Evolutionary conservation across 495 filamentous ascomycete genomes (phyloP), one percentile per base, ranked within the genome.

Genomic region (Jackrogersella minutella): DNA sequence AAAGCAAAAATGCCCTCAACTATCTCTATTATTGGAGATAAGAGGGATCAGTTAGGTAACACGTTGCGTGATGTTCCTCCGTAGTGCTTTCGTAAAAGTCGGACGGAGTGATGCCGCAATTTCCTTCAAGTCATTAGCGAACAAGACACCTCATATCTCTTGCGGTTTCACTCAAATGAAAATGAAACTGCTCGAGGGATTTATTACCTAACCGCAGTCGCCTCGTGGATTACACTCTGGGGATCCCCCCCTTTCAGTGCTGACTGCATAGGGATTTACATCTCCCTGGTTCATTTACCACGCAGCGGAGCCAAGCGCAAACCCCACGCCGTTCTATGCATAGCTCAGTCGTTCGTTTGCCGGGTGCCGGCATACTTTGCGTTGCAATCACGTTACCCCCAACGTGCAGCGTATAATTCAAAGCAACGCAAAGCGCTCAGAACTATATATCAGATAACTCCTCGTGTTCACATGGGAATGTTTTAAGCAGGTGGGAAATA

Each of bases 251-350:
- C 50, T 58, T 64, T 64, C 54, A 64, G 49, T 64, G 66, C 66
- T 69, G 66, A 69, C 61, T 61, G 66, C 66, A 58, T 69, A 44
- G n/a, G n/a, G n/a, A 26, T 41, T 21, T 53, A 43, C 50, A 46
- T 44, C 36, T 50, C 22, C 28, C 26, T 44, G 34, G 52, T 41
- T 34, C 34, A 24, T 47, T 55, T 13, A 37, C 61, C 40, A 59
- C 55, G 56, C 57, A 39, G 34, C 51, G 57, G 56, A 64, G 57
- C 56, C 43, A 47, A 47, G 36, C 59, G 44, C 53, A 53, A 31
- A 69, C 61, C 66, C 66, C 61, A 55, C 51, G 61, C 57, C 36
- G 22, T 58, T 43, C 56, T 62, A 47, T 61, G 43, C 66, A 64
- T 37, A 40, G 36, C 37, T 64, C 55, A 63, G 19, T 37, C 46